Conservation (phyloP, 257 asterid genomes). For the Hygrophila difformis region DNA sequence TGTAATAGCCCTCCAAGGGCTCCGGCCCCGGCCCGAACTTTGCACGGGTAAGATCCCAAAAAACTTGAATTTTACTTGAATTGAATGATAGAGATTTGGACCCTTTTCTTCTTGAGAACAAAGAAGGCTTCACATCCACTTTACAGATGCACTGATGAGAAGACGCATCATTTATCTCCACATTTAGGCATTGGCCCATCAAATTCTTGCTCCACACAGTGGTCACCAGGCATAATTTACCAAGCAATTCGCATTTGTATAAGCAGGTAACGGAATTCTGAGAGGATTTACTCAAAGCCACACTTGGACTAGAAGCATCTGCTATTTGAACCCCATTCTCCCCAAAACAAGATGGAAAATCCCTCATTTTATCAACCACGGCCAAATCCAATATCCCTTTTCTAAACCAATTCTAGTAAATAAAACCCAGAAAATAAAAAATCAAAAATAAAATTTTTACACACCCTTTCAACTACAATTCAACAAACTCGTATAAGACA, state of each 20-base stretch:
- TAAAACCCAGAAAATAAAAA: no score
- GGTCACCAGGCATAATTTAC: conserved; percentile 39
- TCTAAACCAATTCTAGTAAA: no score
- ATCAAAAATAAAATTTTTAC: no score
- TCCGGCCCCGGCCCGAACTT: conserved; percentile 60
- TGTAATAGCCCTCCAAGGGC: conserved; percentile 48
- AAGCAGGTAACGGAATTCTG: conserved; percentile 52
- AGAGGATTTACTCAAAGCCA: conserved; percentile 20
- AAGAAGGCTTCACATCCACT: conserved; percentile 59
- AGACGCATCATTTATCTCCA: conserved; percentile 37
- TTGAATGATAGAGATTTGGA: conserved; percentile 20
- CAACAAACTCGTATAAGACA: no score
- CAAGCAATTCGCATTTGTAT: conserved; percentile 29
- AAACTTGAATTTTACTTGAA: conserved; percentile 28
- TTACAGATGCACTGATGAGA: conserved; percentile 29
- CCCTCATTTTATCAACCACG: no score
- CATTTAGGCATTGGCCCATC: conserved; percentile 49
- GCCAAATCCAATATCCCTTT: no score
- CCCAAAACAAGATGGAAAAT: conserved; percentile 73
- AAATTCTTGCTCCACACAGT: conserved; percentile 51
- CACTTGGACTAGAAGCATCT: conserved; percentile 31
- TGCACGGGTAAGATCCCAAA: conserved; percentile 67
- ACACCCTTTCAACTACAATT: no score
- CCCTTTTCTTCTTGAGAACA: conserved; percentile 63
- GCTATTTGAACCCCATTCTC: conserved; percentile 63